Base-by-base conservation (phyloP, 441 rosid species). In the Euphorbia celastroides region DNA sequence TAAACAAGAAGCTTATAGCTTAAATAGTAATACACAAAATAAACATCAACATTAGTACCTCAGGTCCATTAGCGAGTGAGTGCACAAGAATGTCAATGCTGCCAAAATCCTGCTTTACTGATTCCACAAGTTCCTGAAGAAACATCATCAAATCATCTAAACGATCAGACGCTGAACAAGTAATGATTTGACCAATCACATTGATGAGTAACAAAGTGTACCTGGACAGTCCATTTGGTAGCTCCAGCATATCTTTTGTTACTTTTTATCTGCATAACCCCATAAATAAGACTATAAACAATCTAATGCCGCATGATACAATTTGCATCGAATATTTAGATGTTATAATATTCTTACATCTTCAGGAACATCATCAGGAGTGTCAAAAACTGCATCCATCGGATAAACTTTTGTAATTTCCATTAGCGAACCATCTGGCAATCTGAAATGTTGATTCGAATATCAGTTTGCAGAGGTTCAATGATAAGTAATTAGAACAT, bases 1-100 rank as follows among this genome's bases (percentile, higher is more conserved):
- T 31, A 27, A 32, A 14, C n/a, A 27, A 13, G 60, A 19, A 17
- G 5, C 12, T 7, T 23, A 54, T 5, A 57, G 16, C 28, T 11
- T 5, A n/a, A 20, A 30, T 30, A 20, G 0, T 5, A 51, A 51
- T 19, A 19, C 22, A 51, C 6, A 50, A 19, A 7, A 51, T 5
- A 51, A 19, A 67, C 7, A 22, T 31, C 22, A 5, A 27, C 27
- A 14, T 26, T 28, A 44, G 28, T 67, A 30, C 99, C 99, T 94
- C 98, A 25, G 99, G 98, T 41, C 99, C 98, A 79, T 94, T 94
- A 63, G 99, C 99, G 70, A 94, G 96, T 46, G 98, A 94, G 70
- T 94, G 99, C 68, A 94, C 96, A 50, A 92, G 94, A 74, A 92
- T 88, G 78, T 94, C 99, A 30, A 92, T 86, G 81, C 89, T 90